Conservation (phyloP, 371 early-diverging fungal species). For the Funneliformis caledonium region DNA sequence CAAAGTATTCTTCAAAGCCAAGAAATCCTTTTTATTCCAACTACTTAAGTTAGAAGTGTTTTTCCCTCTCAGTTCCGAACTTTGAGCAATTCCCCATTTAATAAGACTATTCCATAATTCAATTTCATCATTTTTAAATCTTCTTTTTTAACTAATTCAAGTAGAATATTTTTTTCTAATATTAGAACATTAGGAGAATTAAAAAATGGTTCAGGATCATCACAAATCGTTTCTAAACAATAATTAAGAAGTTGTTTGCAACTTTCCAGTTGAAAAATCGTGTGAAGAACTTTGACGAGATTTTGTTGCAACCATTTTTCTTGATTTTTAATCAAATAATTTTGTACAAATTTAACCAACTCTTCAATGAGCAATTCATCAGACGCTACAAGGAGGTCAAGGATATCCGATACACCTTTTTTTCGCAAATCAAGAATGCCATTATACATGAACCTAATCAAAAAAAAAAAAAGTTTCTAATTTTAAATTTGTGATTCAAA, state of each 20-base stretch:
- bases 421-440: slow-evolving; percentile 12
- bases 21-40: too few species aligned
- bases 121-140: slow-evolving; percentile 31
- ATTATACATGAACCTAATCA: slow-evolving; percentile 30
- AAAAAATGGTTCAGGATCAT: slow-evolving; percentile 20
- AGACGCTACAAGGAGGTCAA: slow-evolving; percentile 15
- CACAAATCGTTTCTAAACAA: slow-evolving; percentile 17
- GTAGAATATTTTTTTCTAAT: neutral
- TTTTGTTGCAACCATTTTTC: slow-evolving; percentile 23
- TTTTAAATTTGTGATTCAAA: neutral
- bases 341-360: slow-evolving; percentile 11
- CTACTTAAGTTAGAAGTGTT: too few species aligned
- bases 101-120: slow-evolving; percentile 31
- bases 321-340: slow-evolving; percentile 14
- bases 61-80: neutral
- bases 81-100: slow-evolving; percentile 28
- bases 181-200: slow-evolving; percentile 1
- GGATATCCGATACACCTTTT: neutral
- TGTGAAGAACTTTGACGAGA: neutral
- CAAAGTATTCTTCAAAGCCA: too few species aligned
- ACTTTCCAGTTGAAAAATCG: slow-evolving; percentile 1
- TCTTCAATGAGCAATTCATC: slow-evolving; percentile 29
- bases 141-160: slow-evolving; percentile 1
- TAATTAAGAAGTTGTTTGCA: slow-evolving; percentile 12
- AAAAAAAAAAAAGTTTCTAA: neutral